Conservation (phyloP, 139 green algal species). For the Auxenochlorella pyrenoidosa region DNA sequence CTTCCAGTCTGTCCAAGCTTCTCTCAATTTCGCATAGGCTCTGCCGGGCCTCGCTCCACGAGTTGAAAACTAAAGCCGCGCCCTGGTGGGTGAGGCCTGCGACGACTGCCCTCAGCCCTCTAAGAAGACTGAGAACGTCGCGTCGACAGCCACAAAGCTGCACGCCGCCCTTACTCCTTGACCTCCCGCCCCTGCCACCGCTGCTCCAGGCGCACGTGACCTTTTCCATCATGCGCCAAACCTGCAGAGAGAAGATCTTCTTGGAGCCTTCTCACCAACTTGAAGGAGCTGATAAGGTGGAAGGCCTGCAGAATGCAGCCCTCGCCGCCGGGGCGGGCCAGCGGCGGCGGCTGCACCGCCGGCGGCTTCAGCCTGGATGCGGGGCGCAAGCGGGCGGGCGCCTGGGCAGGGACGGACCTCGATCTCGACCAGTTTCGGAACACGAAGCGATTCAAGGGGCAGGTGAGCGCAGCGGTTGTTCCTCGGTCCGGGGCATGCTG, state of each 20-base stretch:
- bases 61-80: no score
- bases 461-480: not conserved
- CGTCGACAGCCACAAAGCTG: no score
- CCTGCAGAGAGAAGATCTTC: not conserved
- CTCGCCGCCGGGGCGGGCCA: not conserved
- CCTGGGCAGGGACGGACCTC: not conserved
- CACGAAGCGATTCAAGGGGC: not conserved
- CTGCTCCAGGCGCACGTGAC: no score
- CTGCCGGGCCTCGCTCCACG: no score
- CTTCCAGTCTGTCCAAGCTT: no score
- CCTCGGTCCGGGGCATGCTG: no score
- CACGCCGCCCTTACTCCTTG: no score
- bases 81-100: no score
- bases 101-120: no score
- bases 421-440: not conserved
- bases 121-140: no score
- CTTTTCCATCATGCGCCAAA: not conserved
- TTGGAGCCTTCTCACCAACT: not conserved
- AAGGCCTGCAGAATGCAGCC: not conserved
- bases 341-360: not conserved
- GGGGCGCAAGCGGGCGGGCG: not conserved
- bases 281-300: not conserved
- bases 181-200: no score
- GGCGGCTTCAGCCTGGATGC: not conserved
- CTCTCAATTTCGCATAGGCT: no score